A percentile compares a stretch with the other conserved stretches of the same genome.
These are phyloP conservation scores for Taxawa tesnikishii DNA, from an alignment of 2,329 filamentous ascomycete species.

Conservation along the genomic window DNA sequence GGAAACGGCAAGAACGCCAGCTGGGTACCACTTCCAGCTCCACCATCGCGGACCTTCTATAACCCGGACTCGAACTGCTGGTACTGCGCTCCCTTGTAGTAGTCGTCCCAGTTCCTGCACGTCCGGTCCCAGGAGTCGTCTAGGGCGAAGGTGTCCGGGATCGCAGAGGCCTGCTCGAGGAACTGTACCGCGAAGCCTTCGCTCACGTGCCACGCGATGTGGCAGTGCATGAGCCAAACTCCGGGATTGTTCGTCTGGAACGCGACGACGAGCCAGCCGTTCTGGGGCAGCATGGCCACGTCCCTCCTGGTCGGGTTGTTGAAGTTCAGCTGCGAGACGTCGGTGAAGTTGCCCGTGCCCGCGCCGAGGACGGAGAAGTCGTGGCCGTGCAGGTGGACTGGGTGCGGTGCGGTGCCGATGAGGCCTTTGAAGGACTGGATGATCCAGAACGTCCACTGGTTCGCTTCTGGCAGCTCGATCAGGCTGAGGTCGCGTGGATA, in stretches of 20 bases:
- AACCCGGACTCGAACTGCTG: background rate
- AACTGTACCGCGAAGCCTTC: conserved; percentile 5
- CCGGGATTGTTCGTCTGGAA: conserved; percentile 31
- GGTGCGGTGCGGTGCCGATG: conserved; percentile 18
- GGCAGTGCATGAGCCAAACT: conserved; percentile 18
- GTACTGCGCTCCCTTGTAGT: background rate
- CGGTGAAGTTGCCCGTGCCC: conserved; percentile 9
- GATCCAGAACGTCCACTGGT: conserved; percentile 20
- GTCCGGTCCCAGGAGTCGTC: no score
- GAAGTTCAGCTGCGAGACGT: conserved; percentile 9
- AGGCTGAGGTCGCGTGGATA: conserved; percentile 18
- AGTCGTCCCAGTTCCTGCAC: background rate
- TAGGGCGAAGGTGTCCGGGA: conserved; percentile 4
- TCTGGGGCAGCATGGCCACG: conserved; percentile 22
- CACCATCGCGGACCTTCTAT: no score
- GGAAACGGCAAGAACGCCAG: no score
- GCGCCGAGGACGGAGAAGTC: conserved; percentile 20
- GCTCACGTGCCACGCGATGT: conserved; percentile 7
- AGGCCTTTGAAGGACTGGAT: conserved; percentile 16
- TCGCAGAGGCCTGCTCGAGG: conserved; percentile 1
- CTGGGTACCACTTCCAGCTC: no score
- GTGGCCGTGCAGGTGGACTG: conserved; percentile 21
- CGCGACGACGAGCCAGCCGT: conserved; percentile 27
- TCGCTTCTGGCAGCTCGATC: conserved; percentile 14
- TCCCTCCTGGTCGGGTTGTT: conserved; percentile 28